Evolutionary conservation across 345 rosid genomes (phyloP).

Genomic region (Citrus australasica): DNA sequence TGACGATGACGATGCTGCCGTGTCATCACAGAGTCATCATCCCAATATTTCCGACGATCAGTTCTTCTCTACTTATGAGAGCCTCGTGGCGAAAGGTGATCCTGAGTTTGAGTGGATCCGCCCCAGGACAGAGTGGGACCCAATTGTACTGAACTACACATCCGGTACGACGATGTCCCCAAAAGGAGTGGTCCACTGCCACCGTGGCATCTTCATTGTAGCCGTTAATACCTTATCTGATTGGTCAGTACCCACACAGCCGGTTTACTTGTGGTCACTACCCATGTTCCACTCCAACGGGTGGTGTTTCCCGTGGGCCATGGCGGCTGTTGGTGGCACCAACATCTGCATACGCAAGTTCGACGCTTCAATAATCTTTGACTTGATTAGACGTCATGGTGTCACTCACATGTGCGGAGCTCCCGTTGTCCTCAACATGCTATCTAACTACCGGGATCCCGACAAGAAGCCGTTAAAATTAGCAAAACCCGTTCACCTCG

Average conservation of each 20-base stretch:
- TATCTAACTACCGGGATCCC: constrained; percentile 21
- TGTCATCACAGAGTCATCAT: background rate
- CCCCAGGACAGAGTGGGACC: constrained; percentile 64
- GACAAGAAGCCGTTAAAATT: background rate
- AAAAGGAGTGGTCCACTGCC: constrained; percentile 82
- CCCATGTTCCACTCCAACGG: constrained; percentile 93
- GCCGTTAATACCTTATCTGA: constrained; percentile 49
- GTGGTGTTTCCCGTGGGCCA: constrained; percentile 73
- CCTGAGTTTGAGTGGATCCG: constrained; percentile 45
- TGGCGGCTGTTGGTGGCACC: constrained; percentile 81
- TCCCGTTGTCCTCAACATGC: constrained; percentile 80
- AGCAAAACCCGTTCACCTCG: constrained; percentile 49
- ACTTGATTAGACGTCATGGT: constrained; percentile 41
- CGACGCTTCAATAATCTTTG: constrained; percentile 44
- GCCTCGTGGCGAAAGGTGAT: constrained; percentile 47
- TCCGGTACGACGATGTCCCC: constrained; percentile 92
- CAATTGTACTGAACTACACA: constrained; percentile 66
- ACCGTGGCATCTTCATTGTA: constrained; percentile 57
- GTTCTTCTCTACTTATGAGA: constrained; percentile 43
- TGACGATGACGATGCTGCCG: constrained; percentile 28
- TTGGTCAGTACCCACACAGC: constrained; percentile 55
- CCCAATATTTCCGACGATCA: background rate
- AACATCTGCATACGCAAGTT: constrained; percentile 74
- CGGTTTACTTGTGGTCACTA: constrained; percentile 86
- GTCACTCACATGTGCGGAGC: constrained; percentile 93